Evolutionary conservation across 371 early-diverging fungal genomes (phyloP).

Genomic region (Syncephalastrum contaminatum): DNA sequence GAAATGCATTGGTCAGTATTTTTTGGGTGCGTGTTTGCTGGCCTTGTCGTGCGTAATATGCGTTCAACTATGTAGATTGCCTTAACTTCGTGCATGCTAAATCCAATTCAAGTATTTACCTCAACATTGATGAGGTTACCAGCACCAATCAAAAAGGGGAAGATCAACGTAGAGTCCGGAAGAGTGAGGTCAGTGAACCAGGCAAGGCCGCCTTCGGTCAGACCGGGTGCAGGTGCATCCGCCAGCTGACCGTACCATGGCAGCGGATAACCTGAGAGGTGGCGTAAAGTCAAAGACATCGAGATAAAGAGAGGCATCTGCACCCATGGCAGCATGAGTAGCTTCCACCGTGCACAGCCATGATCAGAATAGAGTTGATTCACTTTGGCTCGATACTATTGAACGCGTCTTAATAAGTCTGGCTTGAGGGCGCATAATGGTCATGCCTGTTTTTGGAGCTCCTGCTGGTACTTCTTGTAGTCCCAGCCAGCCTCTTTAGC

Average conservation of each 20-base stretch:
- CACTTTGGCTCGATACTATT: constrained; percentile 57
- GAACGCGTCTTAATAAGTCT: not conserved
- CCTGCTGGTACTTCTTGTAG: constrained; percentile 46
- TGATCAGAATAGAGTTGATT: constrained; percentile 59
- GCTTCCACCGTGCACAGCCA: constrained; percentile 62
- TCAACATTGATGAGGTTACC: constrained; percentile 70
- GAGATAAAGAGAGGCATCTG: constrained; percentile 79
- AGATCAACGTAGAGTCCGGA: constrained; percentile 70
- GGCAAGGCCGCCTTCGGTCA: constrained; percentile 61
- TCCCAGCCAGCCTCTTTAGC: constrained; percentile 37
- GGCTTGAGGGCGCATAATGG: not conserved
- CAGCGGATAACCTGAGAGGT: constrained; percentile 63
- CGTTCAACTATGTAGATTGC: constrained; percentile 42
- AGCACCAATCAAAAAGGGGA: constrained; percentile 70
- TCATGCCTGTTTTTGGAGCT: constrained; percentile 52
- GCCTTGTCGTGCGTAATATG: constrained; percentile 41
- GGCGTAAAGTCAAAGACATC: constrained; percentile 68
- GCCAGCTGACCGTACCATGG: constrained; percentile 50
- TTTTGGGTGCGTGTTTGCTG: constrained; percentile 45
- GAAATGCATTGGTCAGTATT: constrained; percentile 52
- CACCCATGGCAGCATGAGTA: constrained; percentile 66
- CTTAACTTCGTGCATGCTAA: not conserved
- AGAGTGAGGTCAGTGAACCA: constrained; percentile 74
- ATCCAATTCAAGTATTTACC: constrained; percentile 35
- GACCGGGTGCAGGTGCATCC: constrained; percentile 42